Evolutionary conservation across 257 asterid genomes (phyloP), one percentile per base, ranked within the genome.

Genomic region (Paraleonurus japonicus): DNA sequence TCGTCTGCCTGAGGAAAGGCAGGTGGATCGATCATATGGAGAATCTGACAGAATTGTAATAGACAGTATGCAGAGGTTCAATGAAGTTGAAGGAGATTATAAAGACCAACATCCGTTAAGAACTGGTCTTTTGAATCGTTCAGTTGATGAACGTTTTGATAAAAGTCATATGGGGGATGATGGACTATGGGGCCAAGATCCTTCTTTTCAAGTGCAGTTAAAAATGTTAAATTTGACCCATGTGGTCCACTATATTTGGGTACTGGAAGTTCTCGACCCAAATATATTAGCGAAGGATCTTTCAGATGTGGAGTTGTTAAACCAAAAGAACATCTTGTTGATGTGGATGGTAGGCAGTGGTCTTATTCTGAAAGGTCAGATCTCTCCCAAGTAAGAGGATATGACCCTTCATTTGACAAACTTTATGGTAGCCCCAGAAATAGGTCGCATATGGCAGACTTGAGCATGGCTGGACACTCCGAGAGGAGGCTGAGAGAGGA

Each of bases 11-110:
- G 82, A 74, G 71, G 88, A 78, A 35, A 79, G 64, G 55, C 81
- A 20, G 39, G 79, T 59, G 65, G 74, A 62, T 71, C 48, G 75
- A 54, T 16, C 79, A n/a, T 77, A 78, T 78, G 57, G 83, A 28
- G 76, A 74, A 78, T 75, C 41, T 73, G 80, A 67, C 22, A 43
- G 68, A 60, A 54, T 66, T 61, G 73, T 63, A 50, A 11, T 55
- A 20, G 76, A 65, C 73, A 68, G 68, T 57, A 63, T 41, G 51
- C 35, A 37, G 76, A 68, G 80, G 70, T 53, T 75, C 67, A 47
- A 75, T 70, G 84, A 71, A 26, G 61, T 72, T 35, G 87, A 78
- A 73, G 88, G 81, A 67, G 84, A 80, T 39, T 78, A 80, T 77
- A 60, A 62, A 72, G 75, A 51, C 60, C 80, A 48, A 30, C 79